Conservation (phyloP, 352 stramenopile species). For the Pythium vanterpoolii region DNA sequence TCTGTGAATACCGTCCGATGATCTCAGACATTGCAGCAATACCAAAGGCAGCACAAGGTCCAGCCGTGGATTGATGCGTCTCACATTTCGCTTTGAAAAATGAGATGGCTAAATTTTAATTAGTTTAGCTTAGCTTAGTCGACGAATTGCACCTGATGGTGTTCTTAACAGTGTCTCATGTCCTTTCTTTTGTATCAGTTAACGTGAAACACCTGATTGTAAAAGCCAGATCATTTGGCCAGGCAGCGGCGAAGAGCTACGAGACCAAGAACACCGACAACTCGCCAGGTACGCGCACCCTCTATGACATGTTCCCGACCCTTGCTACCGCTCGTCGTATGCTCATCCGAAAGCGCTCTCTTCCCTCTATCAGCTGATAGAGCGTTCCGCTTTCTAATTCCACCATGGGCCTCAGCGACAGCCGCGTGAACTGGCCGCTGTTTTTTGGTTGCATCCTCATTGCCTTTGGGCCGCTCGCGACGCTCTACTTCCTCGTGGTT, state of each 20-base stretch:
- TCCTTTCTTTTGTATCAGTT: background rate
- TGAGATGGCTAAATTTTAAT: no score
- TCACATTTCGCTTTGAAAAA: no score
- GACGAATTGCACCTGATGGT: background rate
- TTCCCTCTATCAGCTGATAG: conserved; percentile 5
- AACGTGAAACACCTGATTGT: conserved; percentile 11
- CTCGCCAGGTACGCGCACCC: background rate
- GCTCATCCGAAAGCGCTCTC: background rate
- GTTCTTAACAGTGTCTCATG: background rate
- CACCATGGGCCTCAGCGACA: conserved; percentile 65
- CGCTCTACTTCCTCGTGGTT: conserved; percentile 79
- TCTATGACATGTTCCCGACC: background rate
- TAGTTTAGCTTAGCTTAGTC: background rate
- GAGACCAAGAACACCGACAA: background rate
- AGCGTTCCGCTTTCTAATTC: background rate
- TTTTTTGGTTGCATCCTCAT: conserved; percentile 82
- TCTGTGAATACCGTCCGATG: no score
- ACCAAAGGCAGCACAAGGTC: no score
- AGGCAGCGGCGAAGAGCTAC: conserved; percentile 1
- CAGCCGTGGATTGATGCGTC: no score
- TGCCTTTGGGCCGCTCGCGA: conserved; percentile 65
- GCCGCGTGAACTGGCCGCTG: conserved; percentile 79
- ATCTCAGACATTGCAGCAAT: no score
- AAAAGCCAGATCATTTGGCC: conserved; percentile 13
- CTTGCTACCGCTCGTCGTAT: background rate